phyloP scores from a whole-genome alignment of 2,329 filamentous ascomycete species.

The Tolypocladium tropicale region DNA sequence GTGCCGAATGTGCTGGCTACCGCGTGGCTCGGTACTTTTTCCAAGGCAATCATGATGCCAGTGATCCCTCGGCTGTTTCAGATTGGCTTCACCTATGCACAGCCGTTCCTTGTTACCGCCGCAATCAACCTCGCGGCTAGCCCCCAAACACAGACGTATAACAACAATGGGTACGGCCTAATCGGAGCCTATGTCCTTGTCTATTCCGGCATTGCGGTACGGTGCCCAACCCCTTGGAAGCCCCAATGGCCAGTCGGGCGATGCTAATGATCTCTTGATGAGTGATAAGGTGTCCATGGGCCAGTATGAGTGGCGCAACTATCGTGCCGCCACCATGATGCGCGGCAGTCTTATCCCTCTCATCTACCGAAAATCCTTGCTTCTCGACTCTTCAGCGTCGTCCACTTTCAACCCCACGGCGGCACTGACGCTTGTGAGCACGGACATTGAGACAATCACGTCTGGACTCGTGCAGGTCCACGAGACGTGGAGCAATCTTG shows the following conservation, averaged over 20 bases:
- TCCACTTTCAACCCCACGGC: conserved; percentile 6
- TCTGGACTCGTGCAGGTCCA: conserved; percentile 8
- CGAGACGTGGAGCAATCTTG: conserved; percentile 11
- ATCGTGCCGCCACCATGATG: conserved; percentile 13
- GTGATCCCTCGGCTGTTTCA: conserved; percentile 10
- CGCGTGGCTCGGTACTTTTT: conserved; percentile 5
- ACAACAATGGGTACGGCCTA: conserved; percentile 14
- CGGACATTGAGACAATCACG: conserved; percentile 16
- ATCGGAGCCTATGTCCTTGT: conserved; percentile 17
- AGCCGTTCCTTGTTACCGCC: conserved; percentile 14
- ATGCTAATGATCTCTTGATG: background rate
- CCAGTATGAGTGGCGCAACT: conserved; percentile 12
- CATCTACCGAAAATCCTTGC: conserved; percentile 14
- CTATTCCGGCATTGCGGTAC: conserved; percentile 14
- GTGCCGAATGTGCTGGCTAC: conserved; percentile 5
- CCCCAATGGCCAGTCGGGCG: background rate
- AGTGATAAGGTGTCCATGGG: conserved; percentile 10
- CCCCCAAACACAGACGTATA: conserved; percentile 8
- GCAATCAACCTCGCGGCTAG: conserved; percentile 9
- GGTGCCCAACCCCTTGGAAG: background rate
- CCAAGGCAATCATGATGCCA: conserved; percentile 4
- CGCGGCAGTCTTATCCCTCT: conserved; percentile 15
- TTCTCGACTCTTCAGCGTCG: conserved; percentile 6
- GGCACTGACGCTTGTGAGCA: conserved; percentile 16
- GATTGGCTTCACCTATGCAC: conserved; percentile 15